Base-by-base conservation (phyloP, 2,329 filamentous ascomycete species). In the Trichophyton schoenleinii region DNA sequence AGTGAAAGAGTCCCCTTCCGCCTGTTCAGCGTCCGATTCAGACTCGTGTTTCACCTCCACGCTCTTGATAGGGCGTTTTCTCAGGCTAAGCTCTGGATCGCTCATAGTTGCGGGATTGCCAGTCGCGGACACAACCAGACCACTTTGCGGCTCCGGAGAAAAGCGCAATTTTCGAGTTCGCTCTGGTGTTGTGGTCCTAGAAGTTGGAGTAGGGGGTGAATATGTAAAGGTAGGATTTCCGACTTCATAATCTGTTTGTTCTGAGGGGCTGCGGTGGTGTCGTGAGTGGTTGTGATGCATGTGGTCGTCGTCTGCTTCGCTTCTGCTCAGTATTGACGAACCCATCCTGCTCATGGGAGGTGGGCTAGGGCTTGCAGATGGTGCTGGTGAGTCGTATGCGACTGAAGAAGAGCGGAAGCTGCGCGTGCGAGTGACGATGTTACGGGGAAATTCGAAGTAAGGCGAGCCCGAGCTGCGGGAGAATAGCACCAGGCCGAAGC, bases 401-500 rank as follows among this genome's bases (percentile, higher is more conserved):
- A 71, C 70, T 3, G 75, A 71, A 11, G 73, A 70, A 3, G 72
- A 70, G n/a, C 73, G 68, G 58, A 76, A 67, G 61, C 75, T 76
- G 60, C 76, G 75, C 28, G 76, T 77, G 31, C 75, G 72, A 4
- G 74, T 69, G 9, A 79, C 71, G 66, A 79, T 77, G 61, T 73
- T 76, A 61, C 78, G 77, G 0, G 74, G 76, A 52, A 77, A 70
- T 62, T 77, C 77, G 61, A 78, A 73, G 63, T 77, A 78, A 53
- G 70, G 74, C 49, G 73, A 72, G 48, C 73, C 68, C 0, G 73
- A 69, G n/a, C 72, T 73, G 11, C 75, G 75, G 0, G 76, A 77
- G 71, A 97, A 96, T 42, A 97, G 86, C 22, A 96, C 89, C 0
- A 99, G 80, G 0, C 88, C 86, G 8, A 99, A 83, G 67, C 91